These are phyloP conservation scores for Hymenoscyphus fructigenus DNA, from an alignment of 2,329 filamentous ascomycete species.

Conservation along the genomic window DNA sequence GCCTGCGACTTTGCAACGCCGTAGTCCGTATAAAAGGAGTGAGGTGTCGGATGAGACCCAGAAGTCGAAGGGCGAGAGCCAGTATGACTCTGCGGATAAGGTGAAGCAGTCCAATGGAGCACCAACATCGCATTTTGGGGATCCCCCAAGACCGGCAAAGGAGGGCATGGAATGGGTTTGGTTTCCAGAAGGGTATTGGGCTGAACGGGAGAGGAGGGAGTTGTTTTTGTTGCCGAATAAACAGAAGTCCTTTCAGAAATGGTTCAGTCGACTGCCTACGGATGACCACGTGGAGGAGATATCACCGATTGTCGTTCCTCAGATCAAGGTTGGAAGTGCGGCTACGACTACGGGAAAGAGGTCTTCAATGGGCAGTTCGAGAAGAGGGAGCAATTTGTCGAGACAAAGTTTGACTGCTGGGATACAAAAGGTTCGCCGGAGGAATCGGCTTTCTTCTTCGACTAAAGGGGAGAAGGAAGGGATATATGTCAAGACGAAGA, in stretches of 20 bases:
- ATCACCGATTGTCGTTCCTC: slow-evolving; percentile 6
- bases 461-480: slow-evolving; percentile 16
- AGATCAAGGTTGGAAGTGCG: slow-evolving; percentile 11
- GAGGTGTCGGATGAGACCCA: neutral
- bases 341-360: neutral
- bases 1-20: neutral
- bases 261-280: slow-evolving; percentile 18
- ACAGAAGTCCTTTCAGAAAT: slow-evolving; percentile 15
- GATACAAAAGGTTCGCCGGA: neutral
- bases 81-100: neutral
- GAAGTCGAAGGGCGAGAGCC: neutral
- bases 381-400: neutral
- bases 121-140: slow-evolving; percentile 28
- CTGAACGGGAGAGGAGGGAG: slow-evolving; percentile 49
- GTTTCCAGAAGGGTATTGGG: slow-evolving; percentile 63
- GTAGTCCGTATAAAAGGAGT: neutral
- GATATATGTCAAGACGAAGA: slow-evolving; percentile 29
- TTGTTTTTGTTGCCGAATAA: slow-evolving; percentile 9
- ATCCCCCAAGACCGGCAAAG: slow-evolving; percentile 55
- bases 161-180: slow-evolving; percentile 61
- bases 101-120: neutral
- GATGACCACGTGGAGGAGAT: neutral
- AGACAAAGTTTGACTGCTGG: neutral
- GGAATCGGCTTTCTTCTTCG: neutral
- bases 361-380: neutral